These are phyloP conservation scores for Micractinium conductrix DNA, from an alignment of 139 green algal genomes.

Conservation along the genomic window DNA sequence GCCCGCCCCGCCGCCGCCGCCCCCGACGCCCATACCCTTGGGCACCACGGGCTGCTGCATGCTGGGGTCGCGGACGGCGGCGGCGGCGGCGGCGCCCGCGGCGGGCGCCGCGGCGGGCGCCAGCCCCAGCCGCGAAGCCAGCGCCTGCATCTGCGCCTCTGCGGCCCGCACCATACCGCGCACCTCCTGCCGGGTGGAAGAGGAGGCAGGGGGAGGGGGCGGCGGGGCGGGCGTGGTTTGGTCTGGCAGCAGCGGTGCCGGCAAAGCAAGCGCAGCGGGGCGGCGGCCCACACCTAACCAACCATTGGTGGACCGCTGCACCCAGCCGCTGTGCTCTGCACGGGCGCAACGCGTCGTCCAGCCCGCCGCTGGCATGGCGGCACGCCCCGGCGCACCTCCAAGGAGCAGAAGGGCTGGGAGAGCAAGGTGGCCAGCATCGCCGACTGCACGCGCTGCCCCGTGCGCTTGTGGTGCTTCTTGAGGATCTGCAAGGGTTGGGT, in stretches of 20 bases:
- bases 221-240: no score
- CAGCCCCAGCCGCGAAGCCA: background rate
- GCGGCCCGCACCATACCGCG: slow-evolving; percentile 7
- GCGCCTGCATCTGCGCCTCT: background rate
- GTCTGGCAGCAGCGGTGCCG: background rate
- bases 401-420: slow-evolving; percentile 18
- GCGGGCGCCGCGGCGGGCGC: background rate
- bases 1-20: background rate
- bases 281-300: background rate
- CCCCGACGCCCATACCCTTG: background rate
- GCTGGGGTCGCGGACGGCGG: slow-evolving; percentile 2
- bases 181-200: slow-evolving; percentile 3
- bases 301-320: background rate
- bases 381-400: slow-evolving; percentile 1
- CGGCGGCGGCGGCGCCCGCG: background rate
- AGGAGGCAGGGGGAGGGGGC: background rate
- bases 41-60: background rate
- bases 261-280: background rate
- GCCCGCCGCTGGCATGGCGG: no score
- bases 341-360: no score
- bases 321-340: background rate
- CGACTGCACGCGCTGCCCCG: slow-evolving; percentile 31
- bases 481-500: slow-evolving; percentile 8
- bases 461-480: slow-evolving; percentile 35
- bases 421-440: slow-evolving; percentile 28